These are phyloP conservation scores for Cutaneotrichosporon dermatis DNA, from an alignment of 1,284 basidiomycete species.

Conservation along the genomic window DNA sequence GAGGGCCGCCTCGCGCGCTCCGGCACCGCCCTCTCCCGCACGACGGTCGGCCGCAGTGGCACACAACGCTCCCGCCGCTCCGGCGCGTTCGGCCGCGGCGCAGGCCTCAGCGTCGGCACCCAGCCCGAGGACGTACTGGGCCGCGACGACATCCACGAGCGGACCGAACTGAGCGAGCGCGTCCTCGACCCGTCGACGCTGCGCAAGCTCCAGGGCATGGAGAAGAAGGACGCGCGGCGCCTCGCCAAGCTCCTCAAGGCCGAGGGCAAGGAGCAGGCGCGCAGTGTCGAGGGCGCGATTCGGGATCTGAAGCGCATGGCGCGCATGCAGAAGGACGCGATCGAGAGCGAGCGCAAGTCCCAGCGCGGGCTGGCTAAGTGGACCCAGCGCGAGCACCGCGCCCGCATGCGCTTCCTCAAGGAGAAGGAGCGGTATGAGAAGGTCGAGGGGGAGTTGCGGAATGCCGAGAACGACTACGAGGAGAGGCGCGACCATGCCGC, in stretches of 20 bases:
- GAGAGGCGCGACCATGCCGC: constrained; percentile 45
- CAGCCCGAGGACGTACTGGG: constrained; percentile 45
- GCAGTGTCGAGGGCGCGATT: constrained; percentile 42
- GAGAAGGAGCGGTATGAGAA: constrained; percentile 49
- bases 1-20: constrained; percentile 14
- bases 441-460: constrained; percentile 44
- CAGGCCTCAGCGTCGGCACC: constrained; percentile 43
- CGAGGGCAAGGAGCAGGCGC: constrained; percentile 46
- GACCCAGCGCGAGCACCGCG: constrained; percentile 48
- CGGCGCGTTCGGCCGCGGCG: constrained; percentile 45
- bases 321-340: constrained; percentile 45
- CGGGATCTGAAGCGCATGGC: constrained; percentile 48
- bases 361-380: constrained; percentile 47
- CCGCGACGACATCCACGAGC: constrained; percentile 45
- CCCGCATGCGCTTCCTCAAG: constrained; percentile 47
- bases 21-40: constrained; percentile 25
- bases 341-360: constrained; percentile 46
- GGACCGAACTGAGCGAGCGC: constrained; percentile 41
- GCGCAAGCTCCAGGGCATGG: constrained; percentile 35
- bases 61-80: constrained; percentile 29
- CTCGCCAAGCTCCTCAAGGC: constrained; percentile 48
- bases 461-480: constrained; percentile 49
- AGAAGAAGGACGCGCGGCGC: constrained; percentile 47
- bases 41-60: constrained; percentile 32
- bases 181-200: constrained; percentile 36